Base-by-base conservation (phyloP, 2,329 filamentous ascomycete genomes). In the Colletotrichum shisoi region DNA sequence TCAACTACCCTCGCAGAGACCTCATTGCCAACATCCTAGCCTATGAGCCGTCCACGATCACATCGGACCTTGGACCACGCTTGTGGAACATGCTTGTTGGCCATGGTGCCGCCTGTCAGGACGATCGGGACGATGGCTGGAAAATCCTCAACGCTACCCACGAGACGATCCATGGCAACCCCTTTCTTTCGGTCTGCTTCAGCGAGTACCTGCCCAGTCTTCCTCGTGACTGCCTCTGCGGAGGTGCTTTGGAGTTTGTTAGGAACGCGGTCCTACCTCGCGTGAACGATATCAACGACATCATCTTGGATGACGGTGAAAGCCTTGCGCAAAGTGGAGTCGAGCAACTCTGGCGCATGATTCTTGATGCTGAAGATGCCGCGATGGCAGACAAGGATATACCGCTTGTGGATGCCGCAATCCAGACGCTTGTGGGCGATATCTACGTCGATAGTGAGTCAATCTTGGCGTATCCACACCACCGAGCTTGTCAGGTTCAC, bases 281-380 rank as follows among this genome's bases (percentile, higher is more conserved):
- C 45, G 77, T 87, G 5, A 80, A 82, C 40, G 79, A 83, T 40
- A 71, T 73, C 6, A 73, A 75, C 27, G 80, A 80, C 24, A 80
- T 84, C 56, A 73, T 82, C 21, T 77, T 87, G 24, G 83, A 86
- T 62, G 83, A 86, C 52, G 79, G 83, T 8, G 79, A 82, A n/a
- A 78, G 82, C 12, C 74, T 86, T 34, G 80, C 84, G 70, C 84
- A 81, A 68, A 85, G 77, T 70, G 86, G 79, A 31, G 81, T 85
- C 49, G 91, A 95, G 71, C 85, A 93, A 64, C 80, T 97, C n/a
- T 97, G 94, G 94, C 87, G 88, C 27, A 87, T 97, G 72, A 87
- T 94, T 40, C 80, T 96, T 60, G 89, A 86, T 17, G 88, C 91
- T 1, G 87, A 88, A 5, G 81, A 85, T 44, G 80, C 84, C 44